Percentiles rank a stretch among this genome's conserved stretches.
Conservation (phyloP, 176 grass and related monocot species). For the Tuctoria greenei region DNA sequence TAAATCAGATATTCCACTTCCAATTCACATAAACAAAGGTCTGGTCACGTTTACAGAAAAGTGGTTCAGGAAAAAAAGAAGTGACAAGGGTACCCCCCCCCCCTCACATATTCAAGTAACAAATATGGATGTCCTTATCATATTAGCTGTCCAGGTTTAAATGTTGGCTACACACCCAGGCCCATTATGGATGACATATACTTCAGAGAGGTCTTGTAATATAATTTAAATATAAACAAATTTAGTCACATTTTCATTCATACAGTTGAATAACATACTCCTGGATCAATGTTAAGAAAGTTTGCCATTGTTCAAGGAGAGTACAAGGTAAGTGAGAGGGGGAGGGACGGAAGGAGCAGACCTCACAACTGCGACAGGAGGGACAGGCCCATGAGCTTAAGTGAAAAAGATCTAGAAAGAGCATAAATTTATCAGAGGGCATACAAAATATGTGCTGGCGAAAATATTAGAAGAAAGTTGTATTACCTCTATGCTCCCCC, state of each 20-base stretch:
- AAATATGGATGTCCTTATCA: not conserved
- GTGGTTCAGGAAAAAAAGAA: no score
- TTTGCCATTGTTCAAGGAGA: not conserved
- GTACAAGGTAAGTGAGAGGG: not conserved
- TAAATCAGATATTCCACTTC: no score
- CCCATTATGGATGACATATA: not conserved
- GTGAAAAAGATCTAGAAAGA: conserved; percentile 83
- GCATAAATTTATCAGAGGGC: conserved; percentile 29
- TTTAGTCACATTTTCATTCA: not conserved
- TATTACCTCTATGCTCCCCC: conserved; percentile 84
- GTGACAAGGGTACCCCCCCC: no score
- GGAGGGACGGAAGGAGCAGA: conserved; percentile 29
- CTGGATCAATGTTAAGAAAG: not conserved
- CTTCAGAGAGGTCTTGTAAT: not conserved
- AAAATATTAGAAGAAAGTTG: not conserved
- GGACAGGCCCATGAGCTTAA: conserved; percentile 86
- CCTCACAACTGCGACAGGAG: conserved; percentile 90
- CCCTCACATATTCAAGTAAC: no score
- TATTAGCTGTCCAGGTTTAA: not conserved
- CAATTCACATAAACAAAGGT: no score
- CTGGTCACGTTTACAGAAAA: no score
- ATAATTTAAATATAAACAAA: not conserved
- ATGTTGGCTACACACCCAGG: not conserved
- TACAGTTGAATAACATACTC: not conserved
- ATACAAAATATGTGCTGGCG: conserved; percentile 14